These are phyloP conservation scores for Zanthoxylum bungeanum DNA, from an alignment of 345 rosid genomes.

Conservation along the genomic window DNA sequence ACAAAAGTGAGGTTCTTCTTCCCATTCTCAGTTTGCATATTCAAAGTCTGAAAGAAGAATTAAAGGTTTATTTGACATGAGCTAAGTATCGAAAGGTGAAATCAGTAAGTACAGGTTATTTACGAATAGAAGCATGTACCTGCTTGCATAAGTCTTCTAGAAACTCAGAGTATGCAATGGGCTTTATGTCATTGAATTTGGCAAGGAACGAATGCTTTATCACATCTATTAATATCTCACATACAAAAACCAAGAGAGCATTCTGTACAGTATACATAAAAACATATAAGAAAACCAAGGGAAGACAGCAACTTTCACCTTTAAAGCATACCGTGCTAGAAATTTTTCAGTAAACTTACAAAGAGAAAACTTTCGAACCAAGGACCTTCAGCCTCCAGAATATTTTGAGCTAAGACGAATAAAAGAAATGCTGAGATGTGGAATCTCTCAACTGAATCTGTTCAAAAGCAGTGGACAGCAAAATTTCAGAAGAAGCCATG, in stretches of 20 bases:
- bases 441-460: conserved; percentile 97
- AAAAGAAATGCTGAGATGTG: conserved; percentile 88
- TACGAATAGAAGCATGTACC: conserved; percentile 35
- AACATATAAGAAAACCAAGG: conserved; percentile 21
- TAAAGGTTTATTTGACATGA: background rate
- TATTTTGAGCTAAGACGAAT: conserved; percentile 91
- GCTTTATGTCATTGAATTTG: conserved; percentile 88
- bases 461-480: conserved; percentile 18
- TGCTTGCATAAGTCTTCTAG: conserved; percentile 98
- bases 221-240: conserved; percentile 83
- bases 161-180: conserved; percentile 91
- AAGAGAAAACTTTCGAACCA: conserved; percentile 83
- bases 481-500: conserved; percentile 11
- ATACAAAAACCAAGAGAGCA: conserved; percentile 71
- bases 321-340: conserved; percentile 7
- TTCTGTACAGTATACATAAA: conserved; percentile 56
- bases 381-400: conserved; percentile 94
- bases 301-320: conserved; percentile 2
- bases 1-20: conserved; percentile 79
- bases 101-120: background rate
- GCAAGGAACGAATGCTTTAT: conserved; percentile 99
- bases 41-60: conserved; percentile 57
- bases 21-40: conserved; percentile 54
- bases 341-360: conserved; percentile 45
- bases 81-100: background rate